Percentiles rank a stretch among this genome's conserved stretches.
Conservation (phyloP, 352 stramenopile species). For the Phytophthora pisi region DNA sequence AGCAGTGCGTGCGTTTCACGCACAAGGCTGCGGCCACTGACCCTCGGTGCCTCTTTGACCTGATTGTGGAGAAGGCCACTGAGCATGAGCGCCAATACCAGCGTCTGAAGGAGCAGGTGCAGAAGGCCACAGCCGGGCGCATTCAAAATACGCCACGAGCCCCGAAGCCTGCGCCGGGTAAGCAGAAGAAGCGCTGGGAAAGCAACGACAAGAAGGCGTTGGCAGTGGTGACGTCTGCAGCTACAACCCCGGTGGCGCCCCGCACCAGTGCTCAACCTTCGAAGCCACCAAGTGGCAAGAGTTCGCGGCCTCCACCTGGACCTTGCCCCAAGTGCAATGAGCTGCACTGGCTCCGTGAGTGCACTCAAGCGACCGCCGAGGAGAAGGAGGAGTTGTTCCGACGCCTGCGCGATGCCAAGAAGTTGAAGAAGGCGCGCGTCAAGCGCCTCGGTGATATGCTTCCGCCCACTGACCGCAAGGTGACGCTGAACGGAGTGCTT, state of each 20-base stretch:
- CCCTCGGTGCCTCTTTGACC: background rate
- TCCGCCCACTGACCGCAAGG: background rate
- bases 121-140: background rate
- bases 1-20: slow-evolving; percentile 12
- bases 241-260: no score
- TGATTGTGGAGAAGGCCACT: slow-evolving; percentile 11
- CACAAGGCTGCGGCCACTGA: background rate
- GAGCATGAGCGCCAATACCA: slow-evolving; percentile 2
- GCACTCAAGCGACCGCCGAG: background rate
- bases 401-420: background rate
- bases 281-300: background rate
- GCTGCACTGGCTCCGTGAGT: background rate
- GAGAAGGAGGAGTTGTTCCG: background rate
- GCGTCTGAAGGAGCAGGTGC: background rate
- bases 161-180: background rate
- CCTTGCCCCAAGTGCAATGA: background rate
- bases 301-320: background rate
- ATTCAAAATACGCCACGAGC: background rate
- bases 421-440: background rate
- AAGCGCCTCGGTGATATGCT: background rate
- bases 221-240: no score
- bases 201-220: background rate
- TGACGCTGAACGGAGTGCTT: background rate
- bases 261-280: no score
- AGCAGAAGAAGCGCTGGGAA: background rate